Conservation (phyloP, 192 early-diverging fungal species). For the Linderina pennispora region DNA sequence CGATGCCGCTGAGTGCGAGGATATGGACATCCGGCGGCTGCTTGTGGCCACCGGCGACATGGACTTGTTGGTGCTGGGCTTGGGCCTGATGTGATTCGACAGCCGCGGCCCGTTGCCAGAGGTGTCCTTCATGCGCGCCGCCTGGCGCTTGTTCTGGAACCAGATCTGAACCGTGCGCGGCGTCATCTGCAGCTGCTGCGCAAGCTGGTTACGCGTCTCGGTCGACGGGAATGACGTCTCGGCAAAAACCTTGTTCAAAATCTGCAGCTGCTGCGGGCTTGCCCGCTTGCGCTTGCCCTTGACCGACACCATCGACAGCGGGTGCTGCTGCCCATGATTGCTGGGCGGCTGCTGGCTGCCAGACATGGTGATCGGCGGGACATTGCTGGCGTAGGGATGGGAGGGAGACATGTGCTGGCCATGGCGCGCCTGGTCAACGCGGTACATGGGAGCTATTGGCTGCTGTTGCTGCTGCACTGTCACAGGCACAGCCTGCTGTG, state of each 20-base stretch:
- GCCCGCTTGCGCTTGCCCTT: slow-evolving; percentile 80
- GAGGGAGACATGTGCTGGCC: too few species aligned
- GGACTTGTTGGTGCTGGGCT: slow-evolving; percentile 43
- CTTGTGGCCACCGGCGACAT: slow-evolving; percentile 15
- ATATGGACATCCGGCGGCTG: slow-evolving; percentile 2
- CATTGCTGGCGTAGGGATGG: too few species aligned
- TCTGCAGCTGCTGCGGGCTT: slow-evolving; percentile 66
- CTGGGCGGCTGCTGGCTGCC: too few species aligned
- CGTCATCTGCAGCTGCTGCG: slow-evolving; percentile 77
- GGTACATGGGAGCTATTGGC: too few species aligned
- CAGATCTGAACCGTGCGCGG: slow-evolving; percentile 93
- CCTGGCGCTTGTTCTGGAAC: slow-evolving; percentile 95
- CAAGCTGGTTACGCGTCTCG: slow-evolving; percentile 69
- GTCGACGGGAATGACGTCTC: slow-evolving; percentile 79
- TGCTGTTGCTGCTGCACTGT: too few species aligned
- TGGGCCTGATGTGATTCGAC: too few species aligned
- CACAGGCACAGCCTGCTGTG: too few species aligned
- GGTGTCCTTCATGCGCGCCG: too few species aligned
- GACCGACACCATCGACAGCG: slow-evolving; percentile 18
- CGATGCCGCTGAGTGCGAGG: not conserved
- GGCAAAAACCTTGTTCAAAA: slow-evolving; percentile 71
- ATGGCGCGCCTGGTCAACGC: too few species aligned
- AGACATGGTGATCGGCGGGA: too few species aligned
- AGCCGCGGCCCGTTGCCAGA: too few species aligned
- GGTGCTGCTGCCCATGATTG: not conserved